Percentiles rank a stretch among this genome's conserved stretches.
Evolutionary conservation across 495 filamentous ascomycete genomes (phyloP).

Genomic region (Podospora didyma): DNA sequence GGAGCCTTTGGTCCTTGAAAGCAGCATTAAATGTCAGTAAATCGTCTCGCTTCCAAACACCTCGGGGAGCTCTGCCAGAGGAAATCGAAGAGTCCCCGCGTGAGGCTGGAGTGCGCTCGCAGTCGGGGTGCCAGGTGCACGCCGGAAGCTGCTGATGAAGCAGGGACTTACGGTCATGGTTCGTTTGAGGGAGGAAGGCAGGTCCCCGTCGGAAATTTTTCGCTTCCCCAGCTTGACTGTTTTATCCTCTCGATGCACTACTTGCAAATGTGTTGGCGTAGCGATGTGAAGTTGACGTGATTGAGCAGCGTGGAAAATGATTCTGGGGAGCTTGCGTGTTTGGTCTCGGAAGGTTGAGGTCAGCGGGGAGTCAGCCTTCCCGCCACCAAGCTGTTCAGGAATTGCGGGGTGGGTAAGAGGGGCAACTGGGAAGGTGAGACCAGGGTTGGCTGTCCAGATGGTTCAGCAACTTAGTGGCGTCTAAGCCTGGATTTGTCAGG

Average conservation of each 20-base stretch:
- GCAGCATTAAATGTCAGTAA: background rate
- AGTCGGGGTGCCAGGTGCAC: no score
- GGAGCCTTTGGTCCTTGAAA: slow-evolving; percentile 36
- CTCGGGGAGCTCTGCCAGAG: background rate
- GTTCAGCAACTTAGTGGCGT: no score
- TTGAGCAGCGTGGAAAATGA: background rate
- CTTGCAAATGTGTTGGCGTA: background rate
- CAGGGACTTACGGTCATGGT: slow-evolving; percentile 70
- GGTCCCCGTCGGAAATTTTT: slow-evolving; percentile 74
- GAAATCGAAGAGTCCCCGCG: no score
- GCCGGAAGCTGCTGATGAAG: background rate
- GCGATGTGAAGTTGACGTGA: background rate
- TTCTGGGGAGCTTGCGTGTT: no score
- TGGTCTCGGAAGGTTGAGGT: slow-evolving; percentile 4
- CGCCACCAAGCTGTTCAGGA: background rate
- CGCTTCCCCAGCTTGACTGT: slow-evolving; percentile 68
- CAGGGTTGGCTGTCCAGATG: background rate
- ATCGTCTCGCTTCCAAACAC: no score
- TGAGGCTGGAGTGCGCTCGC: background rate
- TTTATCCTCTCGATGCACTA: slow-evolving; percentile 6
- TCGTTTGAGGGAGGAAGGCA: slow-evolving; percentile 70
- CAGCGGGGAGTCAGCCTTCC: slow-evolving; percentile 10
- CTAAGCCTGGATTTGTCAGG: no score
- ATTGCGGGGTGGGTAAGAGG: slow-evolving; percentile 2
- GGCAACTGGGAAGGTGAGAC: background rate